phyloP scores from a whole-genome alignment of 1,284 basidiomycete genomes.

The Ustilago esculenta region DNA sequence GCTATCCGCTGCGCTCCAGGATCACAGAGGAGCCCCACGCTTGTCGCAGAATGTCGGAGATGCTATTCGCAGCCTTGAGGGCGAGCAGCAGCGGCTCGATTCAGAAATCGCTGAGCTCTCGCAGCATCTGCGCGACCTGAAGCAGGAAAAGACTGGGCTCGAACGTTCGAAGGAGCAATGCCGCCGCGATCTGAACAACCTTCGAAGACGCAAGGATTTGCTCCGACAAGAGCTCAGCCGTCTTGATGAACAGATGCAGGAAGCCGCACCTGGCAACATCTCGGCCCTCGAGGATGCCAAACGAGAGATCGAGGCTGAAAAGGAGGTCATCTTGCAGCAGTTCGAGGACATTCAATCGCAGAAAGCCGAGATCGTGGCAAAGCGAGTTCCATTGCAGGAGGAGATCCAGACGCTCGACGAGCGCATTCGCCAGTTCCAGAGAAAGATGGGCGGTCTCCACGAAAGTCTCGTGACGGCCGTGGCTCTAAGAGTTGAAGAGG shows the following conservation, averaged over 20 bases:
- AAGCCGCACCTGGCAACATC: constrained; percentile 78
- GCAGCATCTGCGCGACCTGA: constrained; percentile 10
- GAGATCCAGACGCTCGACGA: constrained; percentile 45
- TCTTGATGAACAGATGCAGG: constrained; percentile 75
- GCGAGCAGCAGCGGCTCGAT: constrained; percentile 30
- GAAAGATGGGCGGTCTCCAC: constrained; percentile 31
- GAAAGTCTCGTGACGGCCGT: constrained; percentile 49
- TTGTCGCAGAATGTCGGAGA: constrained; percentile 61
- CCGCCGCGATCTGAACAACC: constrained; percentile 18
- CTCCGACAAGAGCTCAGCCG: constrained; percentile 63
- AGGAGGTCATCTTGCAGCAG: constrained; percentile 44
- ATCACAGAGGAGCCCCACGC: constrained; percentile 62
- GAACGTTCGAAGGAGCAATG: constrained; percentile 24
- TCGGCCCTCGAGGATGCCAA: constrained; percentile 73
- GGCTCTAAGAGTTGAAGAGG: constrained; percentile 61
- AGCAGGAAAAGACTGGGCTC: constrained; percentile 11
- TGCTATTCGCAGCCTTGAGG: constrained; percentile 44
- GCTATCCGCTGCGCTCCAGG: constrained; percentile 64
- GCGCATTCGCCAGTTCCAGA: constrained; percentile 15
- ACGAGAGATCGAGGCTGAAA: constrained; percentile 46
- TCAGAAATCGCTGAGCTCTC: constrained; percentile 15
- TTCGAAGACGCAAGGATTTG: constrained; percentile 34
- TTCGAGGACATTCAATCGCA: constrained; percentile 49
- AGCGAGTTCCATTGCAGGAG: constrained; percentile 60
- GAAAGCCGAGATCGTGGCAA: constrained; percentile 64